A percentile compares a stretch with the other conserved stretches of the same genome.
phyloP scores from a whole-genome alignment of 140 eudicot species.

The Cichorium intybus region DNA sequence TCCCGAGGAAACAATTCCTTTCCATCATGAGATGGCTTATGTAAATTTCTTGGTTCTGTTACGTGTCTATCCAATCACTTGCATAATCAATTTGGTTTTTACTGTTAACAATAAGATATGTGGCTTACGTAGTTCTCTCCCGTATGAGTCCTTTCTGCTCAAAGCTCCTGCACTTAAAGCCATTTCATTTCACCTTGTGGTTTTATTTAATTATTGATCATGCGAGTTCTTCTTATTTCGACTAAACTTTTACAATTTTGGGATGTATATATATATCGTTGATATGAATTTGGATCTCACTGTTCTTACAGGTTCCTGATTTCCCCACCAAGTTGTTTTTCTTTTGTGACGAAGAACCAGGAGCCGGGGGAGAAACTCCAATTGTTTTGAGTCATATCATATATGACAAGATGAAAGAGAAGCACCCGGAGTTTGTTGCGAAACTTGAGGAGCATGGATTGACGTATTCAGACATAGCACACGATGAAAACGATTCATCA shows the following conservation, averaged over 20 bases:
- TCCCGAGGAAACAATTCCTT: constrained; percentile 66
- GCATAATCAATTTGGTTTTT: no score
- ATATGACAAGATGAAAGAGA: constrained; percentile 25
- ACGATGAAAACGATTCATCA: constrained; percentile 49
- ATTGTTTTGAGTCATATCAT: constrained; percentile 20
- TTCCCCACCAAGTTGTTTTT: constrained; percentile 63
- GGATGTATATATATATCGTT: background rate
- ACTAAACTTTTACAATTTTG: no score
- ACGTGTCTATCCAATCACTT: background rate
- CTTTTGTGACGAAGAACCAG: constrained; percentile 76
- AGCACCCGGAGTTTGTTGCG: constrained; percentile 52
- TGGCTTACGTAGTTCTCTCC: no score
- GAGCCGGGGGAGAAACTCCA: constrained; percentile 55
- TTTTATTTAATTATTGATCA: no score
- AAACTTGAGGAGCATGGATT: constrained; percentile 55
- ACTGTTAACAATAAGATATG: no score
- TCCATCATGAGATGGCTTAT: constrained; percentile 94
- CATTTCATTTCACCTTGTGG: no score
- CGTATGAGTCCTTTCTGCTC: no score
- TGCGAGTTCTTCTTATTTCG: no score
- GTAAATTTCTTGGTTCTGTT: constrained; percentile 89
- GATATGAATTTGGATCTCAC: background rate
- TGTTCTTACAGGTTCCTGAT: constrained; percentile 52
- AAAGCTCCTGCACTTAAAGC: no score
- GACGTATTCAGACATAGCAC: constrained; percentile 40